phyloP scores from a whole-genome alignment of 306 rosid species.

The Dalbergia oliveri region DNA sequence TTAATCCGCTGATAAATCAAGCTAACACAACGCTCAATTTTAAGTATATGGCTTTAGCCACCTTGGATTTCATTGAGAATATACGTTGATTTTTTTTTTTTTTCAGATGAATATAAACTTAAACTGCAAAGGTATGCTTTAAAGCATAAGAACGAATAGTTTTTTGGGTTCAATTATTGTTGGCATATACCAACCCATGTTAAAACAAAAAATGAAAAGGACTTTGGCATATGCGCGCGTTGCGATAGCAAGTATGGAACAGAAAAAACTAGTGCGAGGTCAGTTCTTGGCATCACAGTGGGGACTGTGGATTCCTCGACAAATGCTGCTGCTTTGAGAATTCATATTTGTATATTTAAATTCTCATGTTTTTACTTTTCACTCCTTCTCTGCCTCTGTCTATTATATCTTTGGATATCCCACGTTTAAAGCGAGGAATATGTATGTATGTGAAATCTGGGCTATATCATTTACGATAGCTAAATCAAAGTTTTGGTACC shows the following conservation, averaged over 20 bases:
- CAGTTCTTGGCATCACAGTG: conserved; percentile 60
- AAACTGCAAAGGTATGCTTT: conserved; percentile 1
- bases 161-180: conserved; percentile 39
- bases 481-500: neutral
- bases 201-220: conserved; percentile 24
- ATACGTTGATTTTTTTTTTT: neutral
- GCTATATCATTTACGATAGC: neutral
- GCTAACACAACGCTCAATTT: neutral
- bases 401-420: conserved; percentile 47
- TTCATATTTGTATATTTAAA: neutral
- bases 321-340: conserved; percentile 37
- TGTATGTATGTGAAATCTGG: conserved; percentile 5
- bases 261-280: conserved; percentile 43
- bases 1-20: neutral
- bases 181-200: conserved; percentile 38
- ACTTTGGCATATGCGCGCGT: conserved; percentile 52
- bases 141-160: conserved; percentile 7
- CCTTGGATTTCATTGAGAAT: conserved; percentile 2
- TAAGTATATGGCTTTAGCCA: neutral
- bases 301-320: conserved; percentile 55
- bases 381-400: neutral
- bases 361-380: neutral
- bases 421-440: conserved; percentile 19
- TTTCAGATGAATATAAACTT: neutral
- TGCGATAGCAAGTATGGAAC: conserved; percentile 20